Evolutionary conservation across 371 early-diverging fungal species (phyloP), one percentile per base, ranked within the genome.

Genomic region (Apophysomyces ossiformis): DNA sequence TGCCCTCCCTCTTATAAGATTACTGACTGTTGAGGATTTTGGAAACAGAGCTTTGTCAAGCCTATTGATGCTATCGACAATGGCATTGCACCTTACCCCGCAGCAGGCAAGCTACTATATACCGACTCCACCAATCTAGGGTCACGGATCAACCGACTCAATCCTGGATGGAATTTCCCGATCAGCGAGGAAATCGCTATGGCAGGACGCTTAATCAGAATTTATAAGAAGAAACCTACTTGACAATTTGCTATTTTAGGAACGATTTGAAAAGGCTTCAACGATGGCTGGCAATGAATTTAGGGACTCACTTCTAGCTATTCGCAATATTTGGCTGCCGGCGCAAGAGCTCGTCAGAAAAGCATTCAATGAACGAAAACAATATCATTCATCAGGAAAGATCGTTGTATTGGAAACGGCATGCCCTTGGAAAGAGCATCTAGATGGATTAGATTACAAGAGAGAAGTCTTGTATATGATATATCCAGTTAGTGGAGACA

Each of bases 211-310:
- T 26, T 26, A 26, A 26, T 26, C 32, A 26, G 32, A 26, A 26
- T 3, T 26, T 3, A 26, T 26, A 46, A 15, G 9, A 46, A 5
- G 12, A 35, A 32, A 13, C 15, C 4, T 7, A 7, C 16, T 61
- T 18, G 45, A 15, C 12, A n/a, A 11, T 0, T 32, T 26, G 38
- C 5, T 44, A 21, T 44, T 35, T 35, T 37, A 57, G 64, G 57
- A 56, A 56, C 64, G 57, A 57, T 64, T 64, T 57, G 64, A 57
- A 50, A 41, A n/a, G 12, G 64, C 58, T 41, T 64, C 64, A 11
- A 7, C 13, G 2, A 16, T 64, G 43, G 64, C 57, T 38, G 64
- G 64, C 3, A 16, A 21, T 5, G 64, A 64, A 12, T 64, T 64
- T 57, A 7, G 5, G 26, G 57, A 64, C n/a, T 6, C 5, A 7